Conservation (phyloP, 176 grass and related monocot species). For the Hordeum marinum region DNA sequence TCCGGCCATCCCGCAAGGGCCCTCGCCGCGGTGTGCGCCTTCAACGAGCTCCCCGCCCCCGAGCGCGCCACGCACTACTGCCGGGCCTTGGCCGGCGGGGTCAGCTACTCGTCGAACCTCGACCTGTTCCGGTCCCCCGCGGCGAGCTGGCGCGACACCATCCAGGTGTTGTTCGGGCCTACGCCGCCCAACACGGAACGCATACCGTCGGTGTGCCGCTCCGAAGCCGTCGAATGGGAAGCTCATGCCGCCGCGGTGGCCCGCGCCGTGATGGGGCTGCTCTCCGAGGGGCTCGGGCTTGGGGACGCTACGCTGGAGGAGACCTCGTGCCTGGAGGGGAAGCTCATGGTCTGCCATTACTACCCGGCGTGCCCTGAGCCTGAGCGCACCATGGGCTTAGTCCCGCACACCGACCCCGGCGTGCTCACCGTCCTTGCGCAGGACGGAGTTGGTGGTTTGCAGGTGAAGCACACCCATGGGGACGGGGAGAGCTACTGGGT, state of each 20-base stretch:
- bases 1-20: conserved; percentile 12
- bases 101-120: conserved; percentile 66
- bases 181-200: conserved; percentile 23
- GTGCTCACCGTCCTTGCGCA: conserved; percentile 60
- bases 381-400: conserved; percentile 55
- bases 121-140: conserved; percentile 59
- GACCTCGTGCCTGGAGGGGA: conserved; percentile 45
- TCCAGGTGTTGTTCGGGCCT: conserved; percentile 45
- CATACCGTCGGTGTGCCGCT: conserved; percentile 51
- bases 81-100: conserved; percentile 37
- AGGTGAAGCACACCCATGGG: conserved; percentile 47
- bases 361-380: conserved; percentile 82
- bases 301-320: conserved; percentile 11
- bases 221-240: conserved; percentile 51
- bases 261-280: conserved; percentile 14
- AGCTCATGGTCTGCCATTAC: conserved; percentile 69
- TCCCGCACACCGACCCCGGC: conserved; percentile 64
- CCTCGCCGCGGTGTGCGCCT: conserved; percentile 48
- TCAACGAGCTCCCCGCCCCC: conserved; percentile 51
- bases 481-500: conserved; percentile 48
- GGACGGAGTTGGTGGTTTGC: conserved; percentile 52
- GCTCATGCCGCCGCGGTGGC: conserved; percentile 18
- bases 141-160: conserved; percentile 81
- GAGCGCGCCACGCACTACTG: conserved; percentile 59
- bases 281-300: conserved; percentile 57